Percentiles rank a stretch among this genome's conserved stretches.
Conservation (phyloP, 345 rosid species). For the Firmiana major region DNA sequence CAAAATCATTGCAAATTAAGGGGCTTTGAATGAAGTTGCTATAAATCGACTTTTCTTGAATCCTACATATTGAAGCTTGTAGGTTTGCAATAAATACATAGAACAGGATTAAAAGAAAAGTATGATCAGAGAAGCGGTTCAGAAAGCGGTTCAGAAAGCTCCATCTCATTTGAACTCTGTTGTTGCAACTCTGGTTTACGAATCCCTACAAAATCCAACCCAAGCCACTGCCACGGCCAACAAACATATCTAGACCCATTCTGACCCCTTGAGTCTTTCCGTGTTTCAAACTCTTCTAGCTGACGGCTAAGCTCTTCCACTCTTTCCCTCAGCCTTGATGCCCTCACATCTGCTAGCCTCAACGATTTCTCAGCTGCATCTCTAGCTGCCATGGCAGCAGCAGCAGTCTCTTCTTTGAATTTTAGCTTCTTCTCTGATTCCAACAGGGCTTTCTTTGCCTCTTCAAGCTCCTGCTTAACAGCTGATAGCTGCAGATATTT, state of each 20-base stretch:
- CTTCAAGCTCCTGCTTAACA: slow-evolving; percentile 82
- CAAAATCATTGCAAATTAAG: neutral
- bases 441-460: slow-evolving; percentile 59
- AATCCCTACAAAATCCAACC: slow-evolving; percentile 78
- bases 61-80: slow-evolving; percentile 13
- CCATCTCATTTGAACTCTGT: slow-evolving; percentile 82
- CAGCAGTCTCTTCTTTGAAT: slow-evolving; percentile 93
- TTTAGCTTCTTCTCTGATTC: slow-evolving; percentile 89
- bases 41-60: slow-evolving; percentile 8
- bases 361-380: slow-evolving; percentile 98
- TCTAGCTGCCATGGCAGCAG: slow-evolving; percentile 97
- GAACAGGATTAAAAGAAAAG: neutral
- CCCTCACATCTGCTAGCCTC: slow-evolving; percentile 78
- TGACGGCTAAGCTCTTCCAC: slow-evolving; percentile 81
- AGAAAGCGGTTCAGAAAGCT: slow-evolving; percentile 83
- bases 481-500: slow-evolving; percentile 49
- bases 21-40: neutral
- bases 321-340: slow-evolving; percentile 86
- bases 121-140: slow-evolving; percentile 63
- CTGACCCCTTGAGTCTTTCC: slow-evolving; percentile 48
- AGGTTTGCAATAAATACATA: slow-evolving; percentile 25
- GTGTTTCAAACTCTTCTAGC: slow-evolving; percentile 77
- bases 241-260: slow-evolving; percentile 70
- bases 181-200: slow-evolving; percentile 42
- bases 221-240: slow-evolving; percentile 99